phyloP scores from a whole-genome alignment of 2,329 filamentous ascomycete genomes.

The Metarhizium album region DNA sequence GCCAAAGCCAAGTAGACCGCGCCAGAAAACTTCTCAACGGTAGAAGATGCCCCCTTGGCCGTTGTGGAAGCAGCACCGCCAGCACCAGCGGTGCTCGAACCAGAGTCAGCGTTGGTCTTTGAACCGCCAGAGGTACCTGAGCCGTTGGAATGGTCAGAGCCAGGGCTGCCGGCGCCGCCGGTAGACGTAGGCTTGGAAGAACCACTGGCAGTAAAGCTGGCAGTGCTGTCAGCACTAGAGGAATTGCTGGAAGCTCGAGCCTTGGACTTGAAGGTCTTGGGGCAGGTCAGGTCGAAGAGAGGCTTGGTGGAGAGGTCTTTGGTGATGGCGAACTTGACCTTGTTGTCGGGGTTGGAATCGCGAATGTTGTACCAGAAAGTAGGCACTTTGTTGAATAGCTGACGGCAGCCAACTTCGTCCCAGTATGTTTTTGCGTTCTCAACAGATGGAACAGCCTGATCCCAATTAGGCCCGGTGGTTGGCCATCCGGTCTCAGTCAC shows the following conservation, averaged over 20 bases:
- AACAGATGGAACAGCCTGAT: constrained; percentile 42
- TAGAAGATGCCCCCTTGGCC: background rate
- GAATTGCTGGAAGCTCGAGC: constrained; percentile 11
- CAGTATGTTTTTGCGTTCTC: constrained; percentile 55
- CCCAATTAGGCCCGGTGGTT: constrained; percentile 39
- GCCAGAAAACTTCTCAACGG: constrained; percentile 8
- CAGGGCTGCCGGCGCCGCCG: constrained; percentile 7
- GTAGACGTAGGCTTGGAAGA: constrained; percentile 4
- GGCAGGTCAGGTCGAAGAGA: constrained; percentile 43
- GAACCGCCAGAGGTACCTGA: background rate
- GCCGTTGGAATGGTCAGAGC: background rate
- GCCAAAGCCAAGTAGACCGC: constrained; percentile 10
- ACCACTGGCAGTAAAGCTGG: constrained; percentile 1
- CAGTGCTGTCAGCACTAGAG: background rate
- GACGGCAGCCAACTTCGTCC: constrained; percentile 48
- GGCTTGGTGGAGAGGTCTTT: constrained; percentile 40
- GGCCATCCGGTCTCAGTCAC: constrained; percentile 60
- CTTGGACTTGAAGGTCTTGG: constrained; percentile 27
- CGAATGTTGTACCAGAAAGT: constrained; percentile 54
- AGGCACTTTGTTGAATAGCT: constrained; percentile 42
- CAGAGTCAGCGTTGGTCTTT: background rate
- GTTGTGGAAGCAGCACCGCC: constrained; percentile 1
- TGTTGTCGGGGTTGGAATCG: constrained; percentile 49
- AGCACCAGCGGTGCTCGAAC: background rate
- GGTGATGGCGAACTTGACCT: constrained; percentile 47